A percentile compares a stretch with the other conserved stretches of the same genome.
These are phyloP conservation scores for Rhodotorula diobovata DNA, from an alignment of 768 basidiomycete genomes.

Conservation along the genomic window DNA sequence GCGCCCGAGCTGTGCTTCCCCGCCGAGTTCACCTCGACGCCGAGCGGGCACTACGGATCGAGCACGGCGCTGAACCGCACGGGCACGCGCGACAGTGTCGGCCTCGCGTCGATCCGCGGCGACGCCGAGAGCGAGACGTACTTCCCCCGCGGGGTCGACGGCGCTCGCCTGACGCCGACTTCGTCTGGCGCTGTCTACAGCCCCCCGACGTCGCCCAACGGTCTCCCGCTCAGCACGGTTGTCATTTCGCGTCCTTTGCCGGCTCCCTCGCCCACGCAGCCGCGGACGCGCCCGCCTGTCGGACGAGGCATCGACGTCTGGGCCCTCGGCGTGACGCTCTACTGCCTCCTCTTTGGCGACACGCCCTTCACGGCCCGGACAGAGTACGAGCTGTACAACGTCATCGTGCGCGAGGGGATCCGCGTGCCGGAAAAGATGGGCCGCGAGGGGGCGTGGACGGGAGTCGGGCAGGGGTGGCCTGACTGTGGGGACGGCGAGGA, in stretches of 20 bases:
- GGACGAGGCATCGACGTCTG: constrained; percentile 89
- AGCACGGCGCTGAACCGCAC: neutral
- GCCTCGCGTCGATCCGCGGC: constrained; percentile 19
- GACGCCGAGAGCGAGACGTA: constrained; percentile 17
- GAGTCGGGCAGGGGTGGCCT: constrained; percentile 38
- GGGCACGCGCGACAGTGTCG: constrained; percentile 38
- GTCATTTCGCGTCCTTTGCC: constrained; percentile 43
- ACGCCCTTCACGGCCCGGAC: constrained; percentile 65
- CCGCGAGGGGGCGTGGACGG: constrained; percentile 54
- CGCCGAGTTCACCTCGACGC: constrained; percentile 44
- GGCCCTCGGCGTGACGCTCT: constrained; percentile 94
- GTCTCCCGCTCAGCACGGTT: constrained; percentile 21
- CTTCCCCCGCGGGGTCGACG: constrained; percentile 18
- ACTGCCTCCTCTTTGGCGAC: constrained; percentile 83
- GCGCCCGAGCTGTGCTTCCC: constrained; percentile 91
- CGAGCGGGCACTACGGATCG: constrained; percentile 38
- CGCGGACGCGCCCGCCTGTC: constrained; percentile 35
- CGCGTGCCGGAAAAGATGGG: constrained; percentile 66
- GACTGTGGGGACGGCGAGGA: constrained; percentile 53
- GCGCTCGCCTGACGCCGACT: constrained; percentile 8
- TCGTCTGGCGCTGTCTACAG: neutral
- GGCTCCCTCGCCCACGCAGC: constrained; percentile 24
- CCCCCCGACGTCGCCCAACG: constrained; percentile 22
- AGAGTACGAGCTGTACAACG: constrained; percentile 72
- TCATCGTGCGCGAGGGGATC: constrained; percentile 75